Conservation (phyloP, 192 early-diverging fungal species). For the Coemansia sp. region DNA sequence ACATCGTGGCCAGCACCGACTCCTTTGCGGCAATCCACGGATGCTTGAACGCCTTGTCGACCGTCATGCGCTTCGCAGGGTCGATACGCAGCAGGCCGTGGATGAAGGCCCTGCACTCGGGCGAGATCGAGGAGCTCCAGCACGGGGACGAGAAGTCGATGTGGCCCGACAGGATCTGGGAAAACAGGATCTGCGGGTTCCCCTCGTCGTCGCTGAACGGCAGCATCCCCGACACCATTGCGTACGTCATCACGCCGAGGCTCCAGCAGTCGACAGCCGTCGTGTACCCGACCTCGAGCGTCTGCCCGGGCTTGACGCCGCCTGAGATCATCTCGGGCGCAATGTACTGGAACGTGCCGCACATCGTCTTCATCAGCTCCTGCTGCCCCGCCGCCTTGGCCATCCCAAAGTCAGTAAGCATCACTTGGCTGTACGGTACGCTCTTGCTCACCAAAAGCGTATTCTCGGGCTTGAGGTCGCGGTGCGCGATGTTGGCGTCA, state of each 20-base stretch:
- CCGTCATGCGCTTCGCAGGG: conserved; percentile 56
- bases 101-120: conserved; percentile 54
- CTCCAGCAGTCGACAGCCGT: conserved; percentile 68
- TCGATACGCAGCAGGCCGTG: conserved; percentile 40
- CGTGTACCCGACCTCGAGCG: conserved; percentile 54
- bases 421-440: conserved; percentile 60
- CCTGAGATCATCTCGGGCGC: conserved; percentile 74
- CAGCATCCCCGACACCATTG: conserved; percentile 60
- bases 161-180: conserved; percentile 49
- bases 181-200: conserved; percentile 40
- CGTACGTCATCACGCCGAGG: conserved; percentile 82
- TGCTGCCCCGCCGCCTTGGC: conserved; percentile 76
- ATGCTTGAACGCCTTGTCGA: conserved; percentile 56
- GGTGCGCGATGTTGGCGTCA: conserved; percentile 74
- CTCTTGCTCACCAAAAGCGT: conserved; percentile 56
- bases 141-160: conserved; percentile 42
- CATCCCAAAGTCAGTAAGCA: conserved; percentile 90
- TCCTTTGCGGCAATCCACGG: conserved; percentile 57
- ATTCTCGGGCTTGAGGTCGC: conserved; percentile 80
- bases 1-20: conserved; percentile 43
- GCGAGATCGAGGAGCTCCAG: conserved; percentile 51
- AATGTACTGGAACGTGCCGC: conserved; percentile 82
- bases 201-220: conserved; percentile 53
- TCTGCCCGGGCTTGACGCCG: conserved; percentile 31
- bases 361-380: conserved; percentile 82